Percentiles rank a stretch among this genome's conserved stretches.
phyloP scores from a whole-genome alignment of 1,284 basidiomycete genomes.

The Marasmius fiardii region DNA sequence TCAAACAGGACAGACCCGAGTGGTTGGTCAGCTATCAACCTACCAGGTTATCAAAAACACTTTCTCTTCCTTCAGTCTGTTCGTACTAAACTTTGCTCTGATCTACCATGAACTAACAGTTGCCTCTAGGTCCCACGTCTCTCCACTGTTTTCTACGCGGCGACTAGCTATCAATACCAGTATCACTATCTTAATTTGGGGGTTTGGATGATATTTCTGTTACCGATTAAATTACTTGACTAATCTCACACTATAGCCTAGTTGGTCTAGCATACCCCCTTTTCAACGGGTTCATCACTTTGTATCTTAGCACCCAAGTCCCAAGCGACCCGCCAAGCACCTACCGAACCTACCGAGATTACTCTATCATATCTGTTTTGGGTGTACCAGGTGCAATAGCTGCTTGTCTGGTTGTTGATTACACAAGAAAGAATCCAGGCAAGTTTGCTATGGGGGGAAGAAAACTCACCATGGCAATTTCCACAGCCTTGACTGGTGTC shows the following conservation, averaged over 20 bases:
- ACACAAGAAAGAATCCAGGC: constrained; percentile 29
- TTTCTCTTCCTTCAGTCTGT: constrained; percentile 39
- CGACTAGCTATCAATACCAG: constrained; percentile 49
- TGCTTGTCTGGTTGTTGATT: constrained; percentile 53
- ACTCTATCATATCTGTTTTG: constrained; percentile 44
- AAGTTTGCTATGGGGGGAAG: constrained; percentile 40
- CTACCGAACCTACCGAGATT: constrained; percentile 42
- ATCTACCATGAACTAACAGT: background rate
- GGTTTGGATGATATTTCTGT: constrained; percentile 25
- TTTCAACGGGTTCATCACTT: constrained; percentile 49
- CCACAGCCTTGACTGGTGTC: constrained; percentile 48
- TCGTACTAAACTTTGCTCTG: too few relatives aligned
- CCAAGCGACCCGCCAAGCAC: constrained; percentile 26
- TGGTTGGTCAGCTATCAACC: too few relatives aligned
- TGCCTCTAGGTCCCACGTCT: constrained; percentile 38
- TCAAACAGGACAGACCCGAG: too few relatives aligned
- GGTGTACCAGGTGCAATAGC: constrained; percentile 61
- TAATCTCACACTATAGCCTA: constrained; percentile 24
- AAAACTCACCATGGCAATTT: constrained; percentile 48
- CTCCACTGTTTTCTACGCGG: constrained; percentile 47
- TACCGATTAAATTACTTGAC: background rate
- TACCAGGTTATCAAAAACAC: constrained; percentile 32
- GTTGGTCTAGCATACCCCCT: constrained; percentile 63
- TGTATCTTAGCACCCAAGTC: constrained; percentile 45
- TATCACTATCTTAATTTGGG: constrained; percentile 53